These are phyloP conservation scores for Pythium phragmiticola DNA, from an alignment of 352 stramenopile genomes.

Conservation along the genomic window DNA sequence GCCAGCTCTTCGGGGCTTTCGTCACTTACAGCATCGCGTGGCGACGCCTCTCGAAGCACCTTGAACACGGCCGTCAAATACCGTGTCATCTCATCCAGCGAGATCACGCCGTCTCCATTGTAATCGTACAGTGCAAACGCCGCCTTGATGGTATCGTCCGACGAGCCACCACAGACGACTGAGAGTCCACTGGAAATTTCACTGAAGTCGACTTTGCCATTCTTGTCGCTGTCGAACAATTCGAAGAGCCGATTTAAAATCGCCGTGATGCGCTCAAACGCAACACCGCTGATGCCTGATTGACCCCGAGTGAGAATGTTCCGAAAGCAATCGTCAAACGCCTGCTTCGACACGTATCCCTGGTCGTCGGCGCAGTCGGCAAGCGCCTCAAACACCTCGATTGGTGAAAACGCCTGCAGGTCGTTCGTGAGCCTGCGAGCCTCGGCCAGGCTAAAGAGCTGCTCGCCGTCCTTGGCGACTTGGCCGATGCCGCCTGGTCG, in stretches of 20 bases:
- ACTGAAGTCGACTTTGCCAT: slow-evolving; percentile 81
- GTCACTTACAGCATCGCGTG: slow-evolving; percentile 42
- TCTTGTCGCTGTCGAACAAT: slow-evolving; percentile 85
- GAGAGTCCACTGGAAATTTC: slow-evolving; percentile 86
- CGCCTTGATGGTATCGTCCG: slow-evolving; percentile 68
- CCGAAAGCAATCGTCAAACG: slow-evolving; percentile 80
- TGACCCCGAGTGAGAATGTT: slow-evolving; percentile 58
- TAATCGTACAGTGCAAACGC: slow-evolving; percentile 86
- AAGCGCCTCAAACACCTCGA: slow-evolving; percentile 78
- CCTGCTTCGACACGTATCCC: slow-evolving; percentile 63
- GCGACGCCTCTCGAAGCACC: slow-evolving; percentile 77
- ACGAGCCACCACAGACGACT: slow-evolving; percentile 82
- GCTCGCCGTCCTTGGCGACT: slow-evolving; percentile 74
- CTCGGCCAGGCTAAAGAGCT: slow-evolving; percentile 74
- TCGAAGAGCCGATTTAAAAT: slow-evolving; percentile 79
- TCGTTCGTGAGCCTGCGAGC: slow-evolving; percentile 70
- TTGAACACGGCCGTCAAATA: slow-evolving; percentile 87
- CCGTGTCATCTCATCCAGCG: slow-evolving; percentile 78
- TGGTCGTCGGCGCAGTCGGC: slow-evolving; percentile 69
- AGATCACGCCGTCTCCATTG: slow-evolving; percentile 85
- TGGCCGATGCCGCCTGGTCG: slow-evolving; percentile 68
- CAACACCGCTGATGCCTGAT: slow-evolving; percentile 37
- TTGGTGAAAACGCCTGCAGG: slow-evolving; percentile 64
- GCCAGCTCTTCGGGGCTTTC: slow-evolving; percentile 68
- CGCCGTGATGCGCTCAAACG: slow-evolving; percentile 68